Percentiles rank a stretch among this genome's conserved stretches.
phyloP scores from a whole-genome alignment of 441 rosid species.

The Arabidopsis lyrata region DNA sequence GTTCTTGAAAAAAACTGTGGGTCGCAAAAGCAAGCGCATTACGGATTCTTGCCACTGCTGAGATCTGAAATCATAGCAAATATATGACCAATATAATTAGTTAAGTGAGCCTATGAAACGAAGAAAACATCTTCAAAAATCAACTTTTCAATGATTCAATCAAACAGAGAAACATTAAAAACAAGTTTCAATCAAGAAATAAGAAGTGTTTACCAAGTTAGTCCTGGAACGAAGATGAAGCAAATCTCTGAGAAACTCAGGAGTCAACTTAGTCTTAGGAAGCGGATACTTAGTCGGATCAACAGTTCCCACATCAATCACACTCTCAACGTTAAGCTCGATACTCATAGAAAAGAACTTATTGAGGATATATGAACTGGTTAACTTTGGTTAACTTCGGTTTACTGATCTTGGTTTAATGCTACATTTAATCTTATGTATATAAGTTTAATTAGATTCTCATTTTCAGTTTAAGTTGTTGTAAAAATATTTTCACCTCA shows the following conservation, averaged over 20 bases:
- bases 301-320: constrained; percentile 67
- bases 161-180: no score
- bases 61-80: constrained; percentile 69
- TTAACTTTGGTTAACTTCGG: no score
- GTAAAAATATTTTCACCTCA: no score
- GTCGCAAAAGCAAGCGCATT: constrained; percentile 91
- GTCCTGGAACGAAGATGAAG: constrained; percentile 89
- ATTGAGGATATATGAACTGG: no score
- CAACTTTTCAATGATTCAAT: no score
- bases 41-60: constrained; percentile 87
- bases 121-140: no score
- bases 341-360: constrained; percentile 47
- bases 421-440: no score
- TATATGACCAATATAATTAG: no score
- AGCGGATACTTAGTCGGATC: constrained; percentile 83
- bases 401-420: no score
- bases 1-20: constrained; percentile 83
- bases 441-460: no score
- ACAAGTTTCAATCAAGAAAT: background rate
- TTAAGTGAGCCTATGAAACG: no score
- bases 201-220: constrained; percentile 60
- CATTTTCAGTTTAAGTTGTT: no score
- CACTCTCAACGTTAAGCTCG: constrained; percentile 80
- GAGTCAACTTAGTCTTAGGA: constrained; percentile 87
- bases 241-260: constrained; percentile 78